These are phyloP conservation scores for Solanum ahanhuiri DNA, from an alignment of 257 asterid species.

Conservation along the genomic window DNA sequence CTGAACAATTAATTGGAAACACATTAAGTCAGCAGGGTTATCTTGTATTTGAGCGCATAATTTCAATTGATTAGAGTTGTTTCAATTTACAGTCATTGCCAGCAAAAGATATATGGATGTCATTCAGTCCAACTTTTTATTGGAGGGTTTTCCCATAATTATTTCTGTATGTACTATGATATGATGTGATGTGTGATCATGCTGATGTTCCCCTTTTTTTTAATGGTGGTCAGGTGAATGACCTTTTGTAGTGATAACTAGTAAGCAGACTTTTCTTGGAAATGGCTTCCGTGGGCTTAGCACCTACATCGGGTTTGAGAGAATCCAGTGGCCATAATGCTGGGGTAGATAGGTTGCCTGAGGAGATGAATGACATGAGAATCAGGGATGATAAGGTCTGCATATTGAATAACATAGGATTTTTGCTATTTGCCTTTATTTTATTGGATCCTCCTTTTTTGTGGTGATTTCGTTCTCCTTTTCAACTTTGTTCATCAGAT, in stretches of 20 bases:
- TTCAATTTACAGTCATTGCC: neutral
- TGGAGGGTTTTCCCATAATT: neutral
- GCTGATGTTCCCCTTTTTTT: neutral
- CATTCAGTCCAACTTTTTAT: neutral
- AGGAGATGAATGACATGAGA: conserved; percentile 70
- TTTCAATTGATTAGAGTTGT: neutral
- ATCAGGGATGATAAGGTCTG: conserved; percentile 66
- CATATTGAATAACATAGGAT: neutral
- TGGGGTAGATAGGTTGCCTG: conserved; percentile 60
- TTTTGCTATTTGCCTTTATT: neutral
- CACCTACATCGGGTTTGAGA: conserved; percentile 53
- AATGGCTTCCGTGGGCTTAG: conserved; percentile 69
- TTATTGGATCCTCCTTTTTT: neutral
- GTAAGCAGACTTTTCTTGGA: conserved; percentile 21
- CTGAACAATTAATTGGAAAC: neutral
- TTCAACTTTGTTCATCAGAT: neutral
- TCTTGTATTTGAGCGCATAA: neutral
- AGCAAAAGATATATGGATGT: neutral
- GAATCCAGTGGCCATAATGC: conserved; percentile 38
- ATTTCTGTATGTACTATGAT: neutral
- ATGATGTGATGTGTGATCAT: neutral
- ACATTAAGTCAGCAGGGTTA: neutral
- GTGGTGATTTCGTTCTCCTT: neutral
- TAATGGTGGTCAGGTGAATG: conserved; percentile 36
- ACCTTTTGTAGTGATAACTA: conserved; percentile 27